A percentile compares a stretch with the other conserved stretches of the same genome.
Evolutionary conservation across 2,329 filamentous ascomycete species (phyloP).

Genomic region (Fusarium subglutinans): DNA sequence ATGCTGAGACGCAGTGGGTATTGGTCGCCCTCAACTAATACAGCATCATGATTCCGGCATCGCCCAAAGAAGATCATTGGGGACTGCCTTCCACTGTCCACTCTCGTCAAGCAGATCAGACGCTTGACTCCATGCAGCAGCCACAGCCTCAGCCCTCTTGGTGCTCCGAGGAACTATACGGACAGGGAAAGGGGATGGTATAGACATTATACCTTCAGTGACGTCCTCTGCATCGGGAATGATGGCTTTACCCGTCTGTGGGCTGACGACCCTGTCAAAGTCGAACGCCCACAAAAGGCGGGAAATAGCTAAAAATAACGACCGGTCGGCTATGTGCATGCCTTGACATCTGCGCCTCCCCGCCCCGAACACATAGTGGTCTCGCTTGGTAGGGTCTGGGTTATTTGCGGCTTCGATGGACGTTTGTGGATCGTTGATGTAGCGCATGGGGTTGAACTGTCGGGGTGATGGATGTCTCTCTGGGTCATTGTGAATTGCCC

Average conservation of each 20-base stretch:
- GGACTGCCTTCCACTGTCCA: neutral
- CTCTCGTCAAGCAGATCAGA: neutral
- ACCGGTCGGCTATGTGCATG: neutral
- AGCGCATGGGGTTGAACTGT: neutral
- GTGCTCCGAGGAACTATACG: neutral
- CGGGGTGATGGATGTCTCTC: neutral
- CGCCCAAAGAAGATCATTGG: neutral
- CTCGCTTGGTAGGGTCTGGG: neutral
- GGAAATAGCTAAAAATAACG: neutral
- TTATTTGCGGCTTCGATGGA: neutral
- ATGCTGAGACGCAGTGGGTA: rapidly evolving
- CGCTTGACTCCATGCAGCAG: neutral
- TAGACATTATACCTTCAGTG: neutral
- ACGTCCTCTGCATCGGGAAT: neutral
- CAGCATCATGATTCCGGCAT: neutral
- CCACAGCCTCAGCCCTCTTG: neutral
- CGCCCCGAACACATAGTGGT: neutral
- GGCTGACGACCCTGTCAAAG: neutral
- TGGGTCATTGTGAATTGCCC: neutral
- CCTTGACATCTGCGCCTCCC: neutral
- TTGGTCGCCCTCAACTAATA: neutral
- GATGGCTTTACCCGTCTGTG: neutral
- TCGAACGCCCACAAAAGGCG: neutral
- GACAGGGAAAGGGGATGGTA: neutral
- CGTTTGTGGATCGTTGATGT: neutral